A percentile compares a stretch with the other conserved stretches of the same genome.
These are phyloP conservation scores for Podila verticillata DNA, from an alignment of 192 early-diverging fungal genomes.

Conservation along the genomic window DNA sequence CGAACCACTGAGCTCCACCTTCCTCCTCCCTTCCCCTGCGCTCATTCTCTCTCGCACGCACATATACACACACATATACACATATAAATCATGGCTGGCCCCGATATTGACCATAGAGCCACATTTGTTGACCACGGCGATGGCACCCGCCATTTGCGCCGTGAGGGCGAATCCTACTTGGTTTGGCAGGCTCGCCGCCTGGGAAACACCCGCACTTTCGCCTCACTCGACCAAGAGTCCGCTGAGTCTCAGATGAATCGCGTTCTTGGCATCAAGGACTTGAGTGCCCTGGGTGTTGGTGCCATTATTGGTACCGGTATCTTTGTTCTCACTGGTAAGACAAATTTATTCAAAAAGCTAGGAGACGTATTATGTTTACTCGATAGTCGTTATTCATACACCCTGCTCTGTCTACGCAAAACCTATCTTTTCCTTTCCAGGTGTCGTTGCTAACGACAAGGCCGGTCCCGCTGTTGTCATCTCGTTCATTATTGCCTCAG, in stretches of 20 bases:
- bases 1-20: neutral
- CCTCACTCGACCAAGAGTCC: slow-evolving; percentile 46
- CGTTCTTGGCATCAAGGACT: slow-evolving; percentile 65
- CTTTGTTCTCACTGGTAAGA: slow-evolving; percentile 75
- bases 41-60: neutral
- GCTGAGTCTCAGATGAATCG: slow-evolving; percentile 61
- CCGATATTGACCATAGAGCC: slow-evolving; percentile 9
- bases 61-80: neutral
- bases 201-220: slow-evolving; percentile 41
- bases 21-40: neutral
- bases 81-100: slow-evolving; percentile 13
- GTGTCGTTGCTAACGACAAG: slow-evolving; percentile 73
- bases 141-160: slow-evolving; percentile 36
- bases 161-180: slow-evolving; percentile 10
- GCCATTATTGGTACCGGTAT: slow-evolving; percentile 86
- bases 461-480: slow-evolving; percentile 87
- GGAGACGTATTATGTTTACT: neutral
- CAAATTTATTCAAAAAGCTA: neutral
- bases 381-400: neutral
- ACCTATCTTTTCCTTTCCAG: slow-evolving; percentile 12
- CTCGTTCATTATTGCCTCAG: slow-evolving; percentile 83
- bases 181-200: slow-evolving; percentile 29
- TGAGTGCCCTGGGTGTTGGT: slow-evolving; percentile 75
- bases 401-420: neutral
- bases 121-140: slow-evolving; percentile 22